phyloP scores from a whole-genome alignment of 225 moss, liverwort and hornwort genomes.

The Bryum argenteum region DNA sequence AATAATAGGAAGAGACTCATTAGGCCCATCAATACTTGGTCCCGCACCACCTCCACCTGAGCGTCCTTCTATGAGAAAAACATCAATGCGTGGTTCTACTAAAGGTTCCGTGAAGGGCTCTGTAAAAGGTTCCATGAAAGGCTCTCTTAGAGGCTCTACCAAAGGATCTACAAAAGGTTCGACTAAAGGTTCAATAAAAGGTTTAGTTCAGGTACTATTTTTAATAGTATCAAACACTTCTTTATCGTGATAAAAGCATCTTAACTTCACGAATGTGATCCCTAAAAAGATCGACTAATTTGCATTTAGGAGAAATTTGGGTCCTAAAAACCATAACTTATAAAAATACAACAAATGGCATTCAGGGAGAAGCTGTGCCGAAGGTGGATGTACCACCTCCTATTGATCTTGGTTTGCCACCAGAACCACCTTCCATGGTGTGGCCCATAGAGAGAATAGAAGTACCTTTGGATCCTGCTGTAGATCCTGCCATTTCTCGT shows the following conservation, averaged over 20 bases:
- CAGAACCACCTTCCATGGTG: conserved; percentile 22
- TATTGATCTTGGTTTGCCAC: background rate
- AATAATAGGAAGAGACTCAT: conserved; percentile 56
- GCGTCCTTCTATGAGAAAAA: background rate
- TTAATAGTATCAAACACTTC: background rate
- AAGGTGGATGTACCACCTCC: background rate
- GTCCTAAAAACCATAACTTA: too few species aligned
- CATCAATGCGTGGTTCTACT: background rate
- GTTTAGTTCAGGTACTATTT: background rate
- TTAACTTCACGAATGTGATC: too few species aligned
- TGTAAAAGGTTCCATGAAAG: background rate
- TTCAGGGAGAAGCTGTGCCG: background rate
- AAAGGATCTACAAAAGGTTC: conserved; percentile 19
- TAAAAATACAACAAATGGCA: background rate
- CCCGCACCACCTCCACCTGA: rapidly evolving
- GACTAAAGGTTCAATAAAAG: background rate
- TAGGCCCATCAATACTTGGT: conserved; percentile 34
- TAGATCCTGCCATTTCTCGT: conserved; percentile 60
- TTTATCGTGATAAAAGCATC: too few species aligned
- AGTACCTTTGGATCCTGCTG: conserved; percentile 41
- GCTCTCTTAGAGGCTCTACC: background rate
- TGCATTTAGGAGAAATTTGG: too few species aligned
- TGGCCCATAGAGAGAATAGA: conserved; percentile 47
- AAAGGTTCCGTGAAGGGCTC: conserved; percentile 19
- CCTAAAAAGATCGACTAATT: too few species aligned